These are phyloP conservation scores for Plenodomus biglobosus DNA, from an alignment of 2,329 filamentous ascomycete species.

Conservation along the genomic window DNA sequence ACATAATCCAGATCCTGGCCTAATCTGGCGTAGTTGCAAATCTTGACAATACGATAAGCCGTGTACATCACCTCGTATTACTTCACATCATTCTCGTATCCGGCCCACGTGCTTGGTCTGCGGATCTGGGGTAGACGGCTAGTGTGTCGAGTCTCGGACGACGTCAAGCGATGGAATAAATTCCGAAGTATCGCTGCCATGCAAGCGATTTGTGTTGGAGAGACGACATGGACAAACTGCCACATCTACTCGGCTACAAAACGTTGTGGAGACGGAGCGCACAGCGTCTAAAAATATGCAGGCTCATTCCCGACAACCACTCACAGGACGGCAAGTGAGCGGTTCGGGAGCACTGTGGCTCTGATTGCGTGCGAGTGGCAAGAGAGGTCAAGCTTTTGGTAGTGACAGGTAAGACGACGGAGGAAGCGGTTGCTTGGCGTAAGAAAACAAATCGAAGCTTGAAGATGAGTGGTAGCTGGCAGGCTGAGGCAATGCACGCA, in stretches of 20 bases:
- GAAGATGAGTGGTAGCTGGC: background rate
- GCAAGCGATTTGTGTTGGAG: background rate
- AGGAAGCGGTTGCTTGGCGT: background rate
- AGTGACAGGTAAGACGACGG: no score
- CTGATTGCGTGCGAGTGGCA: background rate
- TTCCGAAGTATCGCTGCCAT: background rate
- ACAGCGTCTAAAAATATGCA: background rate
- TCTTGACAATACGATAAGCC: slow-evolving; percentile 15
- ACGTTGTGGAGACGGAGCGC: background rate
- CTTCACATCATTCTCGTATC: slow-evolving; percentile 21
- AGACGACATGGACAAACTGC: background rate
- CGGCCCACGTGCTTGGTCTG: slow-evolving; percentile 27
- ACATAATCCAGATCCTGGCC: background rate
- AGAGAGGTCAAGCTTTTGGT: background rate
- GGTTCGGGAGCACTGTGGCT: background rate
- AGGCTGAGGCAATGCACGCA: background rate
- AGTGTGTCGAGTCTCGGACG: slow-evolving; percentile 17
- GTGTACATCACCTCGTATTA: slow-evolving; percentile 17
- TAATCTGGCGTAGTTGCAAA: slow-evolving; percentile 6
- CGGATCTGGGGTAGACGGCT: slow-evolving; percentile 28
- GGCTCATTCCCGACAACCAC: background rate
- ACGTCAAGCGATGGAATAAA: background rate
- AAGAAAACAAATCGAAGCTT: background rate
- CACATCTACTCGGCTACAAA: background rate
- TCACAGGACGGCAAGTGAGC: background rate